These are phyloP conservation scores for Xylogone sp. DNA, from an alignment of 2,329 filamentous ascomycete species.

Conservation along the genomic window DNA sequence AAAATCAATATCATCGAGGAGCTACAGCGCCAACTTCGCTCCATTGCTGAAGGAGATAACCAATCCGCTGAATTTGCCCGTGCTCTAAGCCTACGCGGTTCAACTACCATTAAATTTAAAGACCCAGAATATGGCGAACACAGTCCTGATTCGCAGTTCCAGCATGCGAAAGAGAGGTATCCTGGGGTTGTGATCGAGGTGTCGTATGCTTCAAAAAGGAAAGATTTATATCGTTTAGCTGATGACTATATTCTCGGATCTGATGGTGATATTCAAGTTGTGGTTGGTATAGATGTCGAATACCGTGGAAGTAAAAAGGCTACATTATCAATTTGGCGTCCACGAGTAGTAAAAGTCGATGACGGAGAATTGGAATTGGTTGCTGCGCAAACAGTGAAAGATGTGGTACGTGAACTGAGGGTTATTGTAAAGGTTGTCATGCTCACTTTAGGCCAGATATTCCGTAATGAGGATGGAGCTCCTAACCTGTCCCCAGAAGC, in stretches of 20 bases:
- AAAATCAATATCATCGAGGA: slow-evolving; percentile 10
- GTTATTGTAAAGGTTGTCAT: background rate
- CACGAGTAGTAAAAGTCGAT: slow-evolving; percentile 14
- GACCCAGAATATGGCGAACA: slow-evolving; percentile 12
- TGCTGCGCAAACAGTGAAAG: slow-evolving; percentile 13
- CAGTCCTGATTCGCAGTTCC: slow-evolving; percentile 21
- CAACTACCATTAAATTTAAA: slow-evolving; percentile 7
- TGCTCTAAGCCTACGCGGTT: slow-evolving; percentile 5
- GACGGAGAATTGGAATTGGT: slow-evolving; percentile 16
- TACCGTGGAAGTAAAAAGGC: slow-evolving; percentile 24
- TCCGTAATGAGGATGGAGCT: slow-evolving; percentile 21
- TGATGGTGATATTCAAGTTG: slow-evolving; percentile 23
- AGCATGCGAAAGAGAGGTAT: slow-evolving; percentile 15
- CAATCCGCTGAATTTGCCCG: slow-evolving; percentile 9
- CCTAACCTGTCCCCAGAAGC: slow-evolving; percentile 13
- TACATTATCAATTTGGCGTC: slow-evolving; percentile 28
- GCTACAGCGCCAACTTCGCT: slow-evolving; percentile 8
- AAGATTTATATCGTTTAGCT: slow-evolving; percentile 22
- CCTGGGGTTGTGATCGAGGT: slow-evolving; percentile 28
- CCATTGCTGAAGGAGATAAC: slow-evolving; percentile 1
- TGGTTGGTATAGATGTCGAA: slow-evolving; percentile 29
- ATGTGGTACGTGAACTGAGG: slow-evolving; percentile 9
- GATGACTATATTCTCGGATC: slow-evolving; percentile 29
- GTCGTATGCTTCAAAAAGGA: slow-evolving; percentile 27
- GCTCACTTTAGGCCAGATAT: no score